Base-by-base conservation (phyloP, 1,284 basidiomycete species). In the Ustilago shanxiensis region DNA sequence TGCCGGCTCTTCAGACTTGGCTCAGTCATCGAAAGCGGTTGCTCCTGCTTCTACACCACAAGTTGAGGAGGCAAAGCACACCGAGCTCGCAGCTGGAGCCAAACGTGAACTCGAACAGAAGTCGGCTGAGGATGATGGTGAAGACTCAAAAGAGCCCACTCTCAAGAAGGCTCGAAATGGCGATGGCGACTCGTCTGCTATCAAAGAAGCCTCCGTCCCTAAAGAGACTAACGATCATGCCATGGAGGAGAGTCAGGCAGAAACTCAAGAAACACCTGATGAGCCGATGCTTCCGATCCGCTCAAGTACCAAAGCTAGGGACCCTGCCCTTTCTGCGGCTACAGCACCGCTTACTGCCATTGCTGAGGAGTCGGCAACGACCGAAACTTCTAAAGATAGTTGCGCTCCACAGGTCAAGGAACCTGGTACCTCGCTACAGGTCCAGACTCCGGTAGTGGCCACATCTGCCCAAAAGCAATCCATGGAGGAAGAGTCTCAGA, bases 281-380 rank as follows among this genome's bases (percentile, higher is more conserved):
- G 70, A 72, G 47, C 60, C 39, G 0, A 57, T 67, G 60, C 70
- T 72, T 1, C 65, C 70, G 6, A 26, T 66, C 14, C 60, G 57
- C 22, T 37, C 39, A 6, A 14, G 13, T 0, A 22, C 28, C 16
- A 29, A 28, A 13, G 16, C 39, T 35, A 14, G 24, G 2, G 3
- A 14, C 18, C 8, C 44, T 41, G n/a, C 26, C 2, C 5, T 26
- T 35, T 45, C 39, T 37, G 11, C 18, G 26, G 3, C 6, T 18
- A 2, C 5, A 53, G 11, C 6, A 8, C 18, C 3, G 7, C 28
- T 18, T 10, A 13, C 33, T 0, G 10, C 45, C 20, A 45, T 39
- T 14, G 6, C 52, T 33, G n/a, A 51, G 7, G 39, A 47, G 13
- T 24, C 24, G 3, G 28, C 14, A 13, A 49, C 20, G 47, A n/a